These are phyloP conservation scores for Ustilago hordei DNA, from an alignment of 1,284 basidiomycete species.

Conservation along the genomic window DNA sequence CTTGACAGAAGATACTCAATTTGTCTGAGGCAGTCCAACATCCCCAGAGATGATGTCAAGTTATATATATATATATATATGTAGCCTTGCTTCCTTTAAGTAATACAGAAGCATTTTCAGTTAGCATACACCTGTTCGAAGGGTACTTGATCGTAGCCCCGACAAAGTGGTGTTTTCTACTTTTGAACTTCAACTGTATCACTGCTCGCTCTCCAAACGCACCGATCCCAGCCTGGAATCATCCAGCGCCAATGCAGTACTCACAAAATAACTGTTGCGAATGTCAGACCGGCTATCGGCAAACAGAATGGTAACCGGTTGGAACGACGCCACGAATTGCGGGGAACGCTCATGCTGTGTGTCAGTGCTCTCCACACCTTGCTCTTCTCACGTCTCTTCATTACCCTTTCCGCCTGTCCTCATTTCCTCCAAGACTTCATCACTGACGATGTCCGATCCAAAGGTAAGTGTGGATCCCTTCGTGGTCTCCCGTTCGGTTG, in stretches of 20 bases:
- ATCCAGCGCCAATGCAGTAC: background rate
- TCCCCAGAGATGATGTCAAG: too few relatives aligned
- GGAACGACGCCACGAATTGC: conserved; percentile 2
- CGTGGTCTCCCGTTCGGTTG: background rate
- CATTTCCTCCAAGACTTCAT: background rate
- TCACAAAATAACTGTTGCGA: background rate
- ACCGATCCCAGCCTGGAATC: background rate
- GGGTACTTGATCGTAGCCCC: too few relatives aligned
- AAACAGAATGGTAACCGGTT: background rate
- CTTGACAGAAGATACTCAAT: too few relatives aligned
- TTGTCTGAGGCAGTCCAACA: too few relatives aligned
- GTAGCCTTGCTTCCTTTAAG: too few relatives aligned
- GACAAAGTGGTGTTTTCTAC: background rate
- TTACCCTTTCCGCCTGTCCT: background rate
- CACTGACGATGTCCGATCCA: conserved; percentile 34
- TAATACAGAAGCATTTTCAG: too few relatives aligned
- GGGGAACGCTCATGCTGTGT: conserved; percentile 4
- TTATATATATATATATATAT: too few relatives aligned
- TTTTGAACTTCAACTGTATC: conserved; percentile 12
- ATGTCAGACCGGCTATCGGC: background rate
- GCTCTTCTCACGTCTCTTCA: background rate
- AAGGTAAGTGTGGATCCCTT: conserved; percentile 15
- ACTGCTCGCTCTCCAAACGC: conserved; percentile 23
- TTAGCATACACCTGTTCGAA: too few relatives aligned
- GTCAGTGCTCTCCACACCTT: background rate